phyloP scores from a whole-genome alignment of 495 filamentous ascomycete genomes.

The Neurospora sp. region DNA sequence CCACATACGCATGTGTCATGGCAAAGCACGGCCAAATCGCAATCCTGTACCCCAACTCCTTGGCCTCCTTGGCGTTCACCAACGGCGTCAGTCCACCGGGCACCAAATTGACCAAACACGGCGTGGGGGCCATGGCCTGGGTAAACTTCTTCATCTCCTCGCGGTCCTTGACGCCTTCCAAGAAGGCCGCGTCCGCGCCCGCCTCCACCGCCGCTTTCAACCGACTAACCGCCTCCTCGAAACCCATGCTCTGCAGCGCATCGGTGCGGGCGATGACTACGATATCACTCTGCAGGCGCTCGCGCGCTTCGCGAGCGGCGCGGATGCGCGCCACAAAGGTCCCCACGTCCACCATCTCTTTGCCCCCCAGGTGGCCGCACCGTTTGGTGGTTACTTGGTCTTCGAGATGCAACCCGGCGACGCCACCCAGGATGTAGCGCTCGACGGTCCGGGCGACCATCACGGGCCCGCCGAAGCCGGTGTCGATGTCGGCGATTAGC shows the following conservation, averaged over 20 bases:
- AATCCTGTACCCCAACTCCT: slow-evolving; percentile 51
- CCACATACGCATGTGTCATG: slow-evolving; percentile 42
- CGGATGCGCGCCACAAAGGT: slow-evolving; percentile 47
- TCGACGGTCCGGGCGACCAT: slow-evolving; percentile 52
- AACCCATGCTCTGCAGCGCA: slow-evolving; percentile 52
- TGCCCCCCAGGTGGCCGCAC: slow-evolving; percentile 52
- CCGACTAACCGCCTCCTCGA: slow-evolving; percentile 48
- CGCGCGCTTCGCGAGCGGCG: slow-evolving; percentile 27
- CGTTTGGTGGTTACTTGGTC: slow-evolving; percentile 60
- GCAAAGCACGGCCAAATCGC: slow-evolving; percentile 51
- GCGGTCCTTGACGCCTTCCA: slow-evolving; percentile 51
- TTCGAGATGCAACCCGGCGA: slow-evolving; percentile 63
- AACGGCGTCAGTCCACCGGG: slow-evolving; percentile 49
- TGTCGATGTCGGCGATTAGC: slow-evolving; percentile 64
- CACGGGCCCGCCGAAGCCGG: slow-evolving; percentile 51
- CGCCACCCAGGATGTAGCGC: slow-evolving; percentile 55
- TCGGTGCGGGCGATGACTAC: slow-evolving; percentile 63
- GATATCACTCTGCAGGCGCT: slow-evolving; percentile 42
- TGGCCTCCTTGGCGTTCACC: slow-evolving; percentile 44
- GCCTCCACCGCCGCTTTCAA: slow-evolving; percentile 45
- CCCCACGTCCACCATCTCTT: slow-evolving; percentile 45
- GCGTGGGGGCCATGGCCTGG: slow-evolving; percentile 19
- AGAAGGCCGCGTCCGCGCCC: slow-evolving; percentile 55
- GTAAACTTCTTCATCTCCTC: slow-evolving; percentile 27
- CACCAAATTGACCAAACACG: slow-evolving; percentile 56